Percentiles rank a stretch among this genome's conserved stretches.
These are phyloP conservation scores for Leccinellum albellum DNA, from an alignment of 768 basidiomycete species.

Conservation along the genomic window DNA sequence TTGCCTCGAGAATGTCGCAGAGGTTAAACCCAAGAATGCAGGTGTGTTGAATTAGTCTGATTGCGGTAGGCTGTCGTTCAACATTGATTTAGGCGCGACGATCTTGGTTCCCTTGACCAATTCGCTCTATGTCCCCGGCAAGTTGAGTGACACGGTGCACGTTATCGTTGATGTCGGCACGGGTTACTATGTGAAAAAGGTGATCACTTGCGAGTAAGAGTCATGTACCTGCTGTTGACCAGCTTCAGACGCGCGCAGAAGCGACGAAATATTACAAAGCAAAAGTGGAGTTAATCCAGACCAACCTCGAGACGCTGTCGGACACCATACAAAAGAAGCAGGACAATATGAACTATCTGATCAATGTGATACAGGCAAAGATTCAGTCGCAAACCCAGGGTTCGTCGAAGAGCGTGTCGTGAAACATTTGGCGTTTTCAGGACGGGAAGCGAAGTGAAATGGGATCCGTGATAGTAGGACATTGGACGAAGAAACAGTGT, in stretches of 20 bases:
- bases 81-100: constrained; percentile 59
- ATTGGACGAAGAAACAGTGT: background rate
- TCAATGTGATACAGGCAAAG: constrained; percentile 70
- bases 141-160: constrained; percentile 73
- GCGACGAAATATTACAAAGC: constrained; percentile 76
- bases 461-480: background rate
- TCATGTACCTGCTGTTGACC: constrained; percentile 1
- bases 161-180: constrained; percentile 96
- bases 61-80: background rate
- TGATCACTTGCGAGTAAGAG: constrained; percentile 27
- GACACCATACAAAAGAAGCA: constrained; percentile 88
- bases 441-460: background rate
- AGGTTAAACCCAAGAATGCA: constrained; percentile 69
- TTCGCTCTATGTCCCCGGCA: constrained; percentile 94
- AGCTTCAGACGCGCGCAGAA: constrained; percentile 68
- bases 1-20: constrained; percentile 76
- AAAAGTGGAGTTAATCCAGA: constrained; percentile 79
- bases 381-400: constrained; percentile 31
- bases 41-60: constrained; percentile 31
- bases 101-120: constrained; percentile 91
- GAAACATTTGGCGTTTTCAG: background rate
- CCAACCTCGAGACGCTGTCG: constrained; percentile 83
- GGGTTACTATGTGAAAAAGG: constrained; percentile 96
- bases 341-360: constrained; percentile 77
- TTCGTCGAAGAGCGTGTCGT: constrained; percentile 20